phyloP scores from a whole-genome alignment of 495 filamentous ascomycete species.

The Astrothelium macrocarpum region DNA sequence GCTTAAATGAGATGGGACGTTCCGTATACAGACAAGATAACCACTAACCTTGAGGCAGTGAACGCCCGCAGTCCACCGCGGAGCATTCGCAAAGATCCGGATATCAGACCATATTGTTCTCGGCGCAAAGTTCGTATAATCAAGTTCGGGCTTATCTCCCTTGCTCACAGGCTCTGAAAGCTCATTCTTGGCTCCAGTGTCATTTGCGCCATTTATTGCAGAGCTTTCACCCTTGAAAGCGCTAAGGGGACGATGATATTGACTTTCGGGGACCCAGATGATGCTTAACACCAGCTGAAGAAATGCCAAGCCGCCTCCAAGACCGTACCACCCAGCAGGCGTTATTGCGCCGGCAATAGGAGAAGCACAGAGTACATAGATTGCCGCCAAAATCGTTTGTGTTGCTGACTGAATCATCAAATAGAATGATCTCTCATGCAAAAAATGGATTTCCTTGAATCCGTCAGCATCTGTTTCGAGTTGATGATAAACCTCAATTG shows the following conservation, averaged over 20 bases:
- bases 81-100: conserved; percentile 8
- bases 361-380: conserved; percentile 30
- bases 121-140: conserved; percentile 7
- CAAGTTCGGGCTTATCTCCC: conserved; percentile 10
- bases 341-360: conserved; percentile 33
- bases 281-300: conserved; percentile 9
- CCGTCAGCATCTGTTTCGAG: background rate
- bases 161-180: conserved; percentile 5
- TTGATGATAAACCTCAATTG: conserved; percentile 6
- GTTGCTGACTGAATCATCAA: conserved; percentile 31
- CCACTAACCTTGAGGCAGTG: conserved; percentile 9
- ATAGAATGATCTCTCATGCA: conserved; percentile 30
- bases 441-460: conserved; percentile 31
- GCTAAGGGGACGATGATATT: conserved; percentile 11
- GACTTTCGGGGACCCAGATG: conserved; percentile 14
- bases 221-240: conserved; percentile 6
- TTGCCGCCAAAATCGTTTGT: conserved; percentile 26
- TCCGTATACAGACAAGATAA: background rate
- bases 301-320: conserved; percentile 26
- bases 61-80: conserved; percentile 12
- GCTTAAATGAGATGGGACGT: background rate
- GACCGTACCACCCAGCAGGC: conserved; percentile 33
- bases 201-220: background rate
- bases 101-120: conserved; percentile 17
- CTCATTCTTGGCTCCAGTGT: background rate